Evolutionary conservation across 345 rosid species (phyloP), one percentile per base, ranked within the genome.

Genomic region (Noccaea bulbosa): DNA sequence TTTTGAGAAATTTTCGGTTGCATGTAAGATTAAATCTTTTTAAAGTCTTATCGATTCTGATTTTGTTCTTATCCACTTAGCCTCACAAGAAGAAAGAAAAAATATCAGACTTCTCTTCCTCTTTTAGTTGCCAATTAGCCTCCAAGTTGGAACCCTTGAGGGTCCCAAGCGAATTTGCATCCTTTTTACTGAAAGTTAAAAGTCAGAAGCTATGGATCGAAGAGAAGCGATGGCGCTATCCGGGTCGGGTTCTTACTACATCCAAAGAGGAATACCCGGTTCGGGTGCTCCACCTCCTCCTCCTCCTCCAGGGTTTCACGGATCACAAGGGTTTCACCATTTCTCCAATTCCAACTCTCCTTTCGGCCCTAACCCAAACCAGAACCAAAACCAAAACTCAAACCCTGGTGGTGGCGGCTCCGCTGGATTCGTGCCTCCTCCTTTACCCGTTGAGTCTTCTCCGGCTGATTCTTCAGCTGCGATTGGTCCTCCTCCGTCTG

Each of bases 191-290:
- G 6, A 49, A 49, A 4, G 17, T 1, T 5, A 52, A 30, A 62
- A 50, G 53, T 40, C 37, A 9, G 68, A 70, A 83, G 96, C 83
- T 27, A 94, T 94, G 97, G 99, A 94, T 89, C 87, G 93, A 85
- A 87, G 96, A 77, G 98, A 90, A 63, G 80, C 90, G 62, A 88
- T 93, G 86, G 77, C 82, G 76, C 81, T 88, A 32, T 54, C 91
- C 60, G 96, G 96, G 65, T 81, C 92, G 43, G 86, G 91, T 62
- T 81, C 96, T 62, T 91, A 85, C 82, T 91, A 79, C 70, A 77
- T 87, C 72, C 97, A 86, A 53, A 81, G 96, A 78, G 96, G 94
- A 71, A 83, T 87, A 58, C 57, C 83, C 52, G 83, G 87, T 65
- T 52, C 88, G 0, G 92, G 80, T 47, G 61, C 71, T 63, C 61